Base-by-base conservation (phyloP, 768 basidiomycete genomes). In the Boletus rufocinnamomeus region DNA sequence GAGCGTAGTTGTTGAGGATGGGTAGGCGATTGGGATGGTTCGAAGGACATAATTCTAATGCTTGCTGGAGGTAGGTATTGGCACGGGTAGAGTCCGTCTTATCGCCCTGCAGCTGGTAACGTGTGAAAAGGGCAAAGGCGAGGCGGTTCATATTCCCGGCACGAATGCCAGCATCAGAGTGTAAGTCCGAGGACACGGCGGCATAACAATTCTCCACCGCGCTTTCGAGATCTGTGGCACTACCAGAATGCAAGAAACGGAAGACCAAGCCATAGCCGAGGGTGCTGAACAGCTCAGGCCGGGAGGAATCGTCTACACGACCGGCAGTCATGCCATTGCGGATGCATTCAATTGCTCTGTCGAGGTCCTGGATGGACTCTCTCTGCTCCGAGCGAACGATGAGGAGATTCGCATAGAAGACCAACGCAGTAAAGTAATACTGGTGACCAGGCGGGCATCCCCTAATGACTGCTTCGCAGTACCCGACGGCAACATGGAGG, bases 1-100 rank as follows among this genome's bases (percentile, higher is more conserved):
- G 62, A 46, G 56, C 65, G 4, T 53, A 59, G 23, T 52, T 62
- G 35, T 62, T 62, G 44, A 67, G 55, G 30, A 60, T 57, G 10
- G 40, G 0, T 13, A 59, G 28, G 35, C 57, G 65, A 43, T 2
- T 13, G 10, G 50, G 11, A 46, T 63, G 56, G 1, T 40, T 37
- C 16, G 34, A 17, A 17, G 67, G 62, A 37, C 61, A 58, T 40
- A 19, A 7, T 8, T 19, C 19, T 3, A 40, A 19, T 40, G 38
- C 38, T 19, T 40, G 16, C 19, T 13, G 6, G 38, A 19, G 19
- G 19, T 19, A 19, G 4, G 38, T 17, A 8, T 40, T 2, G 38
- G 38, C 38, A 6, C 38, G 38, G 19, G 19, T 19, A 40, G 6
- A 40, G 9, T 40, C 38, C 38, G 1, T 19, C 38, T 19, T 40